Conservation (phyloP, 2,329 filamentous ascomycete species). For the Neofusicoccum ribis region DNA sequence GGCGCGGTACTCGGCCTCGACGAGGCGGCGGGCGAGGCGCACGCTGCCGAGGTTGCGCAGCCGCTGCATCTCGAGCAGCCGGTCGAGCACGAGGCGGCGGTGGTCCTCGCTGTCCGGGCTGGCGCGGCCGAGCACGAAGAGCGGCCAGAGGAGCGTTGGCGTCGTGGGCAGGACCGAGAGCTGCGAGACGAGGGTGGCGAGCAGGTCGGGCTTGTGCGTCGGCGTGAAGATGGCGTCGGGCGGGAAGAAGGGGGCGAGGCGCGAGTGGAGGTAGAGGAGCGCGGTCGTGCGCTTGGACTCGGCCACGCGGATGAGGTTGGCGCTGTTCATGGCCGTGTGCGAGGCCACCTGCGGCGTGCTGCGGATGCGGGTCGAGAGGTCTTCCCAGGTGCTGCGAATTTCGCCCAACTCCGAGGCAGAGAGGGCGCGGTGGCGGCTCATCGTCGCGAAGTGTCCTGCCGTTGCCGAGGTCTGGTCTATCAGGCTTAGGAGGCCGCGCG, state of each 20-base stretch:
- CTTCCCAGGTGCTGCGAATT: neutral
- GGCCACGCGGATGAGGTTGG: conserved; percentile 28
- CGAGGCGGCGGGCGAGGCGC: conserved; percentile 20
- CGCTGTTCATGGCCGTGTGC: conserved; percentile 20
- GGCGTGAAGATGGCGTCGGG: neutral
- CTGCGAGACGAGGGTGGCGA: conserved; percentile 28
- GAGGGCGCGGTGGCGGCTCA: neutral
- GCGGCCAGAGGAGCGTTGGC: conserved; percentile 19
- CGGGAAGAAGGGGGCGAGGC: conserved; percentile 16
- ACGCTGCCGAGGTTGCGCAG: conserved; percentile 33
- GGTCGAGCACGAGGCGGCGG: conserved; percentile 32
- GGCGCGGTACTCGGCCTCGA: conserved; percentile 10
- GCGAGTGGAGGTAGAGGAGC: conserved; percentile 32
- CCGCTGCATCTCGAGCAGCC: conserved; percentile 27
- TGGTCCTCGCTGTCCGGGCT: conserved; percentile 28
- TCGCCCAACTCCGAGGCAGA: neutral
- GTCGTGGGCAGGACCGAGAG: neutral
- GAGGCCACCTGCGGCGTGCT: neutral
- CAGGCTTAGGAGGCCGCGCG: conserved; percentile 31
- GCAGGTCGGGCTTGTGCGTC: conserved; percentile 19
- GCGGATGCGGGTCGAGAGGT: neutral
- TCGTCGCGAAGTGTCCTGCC: neutral
- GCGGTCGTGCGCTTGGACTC: conserved; percentile 32
- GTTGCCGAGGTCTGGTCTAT: conserved; percentile 27
- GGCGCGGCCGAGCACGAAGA: conserved; percentile 27